Evolutionary conservation across 1,139 yeast genomes (phyloP).

Genomic region (Candida freyschussii): DNA sequence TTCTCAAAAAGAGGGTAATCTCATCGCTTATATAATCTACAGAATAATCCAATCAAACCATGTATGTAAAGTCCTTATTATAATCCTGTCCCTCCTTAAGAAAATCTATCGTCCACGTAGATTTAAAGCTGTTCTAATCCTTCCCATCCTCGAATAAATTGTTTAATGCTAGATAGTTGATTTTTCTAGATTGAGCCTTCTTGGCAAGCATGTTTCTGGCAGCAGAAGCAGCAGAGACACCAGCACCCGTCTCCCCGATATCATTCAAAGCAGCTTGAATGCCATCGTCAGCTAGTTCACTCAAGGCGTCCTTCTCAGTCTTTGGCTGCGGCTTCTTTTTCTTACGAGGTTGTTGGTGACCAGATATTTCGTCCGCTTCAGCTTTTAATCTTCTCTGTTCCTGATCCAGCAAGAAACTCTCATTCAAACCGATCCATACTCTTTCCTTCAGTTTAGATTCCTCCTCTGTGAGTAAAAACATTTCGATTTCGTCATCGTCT

Average conservation of each 20-base stretch:
- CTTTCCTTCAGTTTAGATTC: conserved; percentile 69
- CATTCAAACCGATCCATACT: conserved; percentile 85
- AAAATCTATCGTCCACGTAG: too few relatives aligned
- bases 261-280: conserved; percentile 29
- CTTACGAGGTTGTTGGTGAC: conserved; percentile 49
- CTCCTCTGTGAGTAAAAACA: conserved; percentile 54
- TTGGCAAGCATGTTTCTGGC: conserved; percentile 66
- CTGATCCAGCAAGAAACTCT: conserved; percentile 79
- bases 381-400: conserved; percentile 78
- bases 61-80: too few relatives aligned
- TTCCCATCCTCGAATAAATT: conserved; percentile 51
- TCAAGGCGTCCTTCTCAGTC: conserved; percentile 23
- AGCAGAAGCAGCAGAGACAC: conserved; percentile 74
- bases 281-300: conserved; percentile 29
- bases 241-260: conserved; percentile 49
- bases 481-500: conserved; percentile 73
- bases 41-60: too few relatives aligned
- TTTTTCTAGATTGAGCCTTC: conserved; percentile 76
- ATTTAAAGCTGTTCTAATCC: too few relatives aligned
- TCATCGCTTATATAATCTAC: conserved; percentile 19
- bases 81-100: too few relatives aligned
- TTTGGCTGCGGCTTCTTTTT: conserved; percentile 31
- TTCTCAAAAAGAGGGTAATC: conserved; percentile 6
- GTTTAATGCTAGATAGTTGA: conserved; percentile 76
- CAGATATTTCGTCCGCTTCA: conserved; percentile 82